Evolutionary conservation across 345 rosid genomes (phyloP).

Genomic region (Triadica sebifera): DNA sequence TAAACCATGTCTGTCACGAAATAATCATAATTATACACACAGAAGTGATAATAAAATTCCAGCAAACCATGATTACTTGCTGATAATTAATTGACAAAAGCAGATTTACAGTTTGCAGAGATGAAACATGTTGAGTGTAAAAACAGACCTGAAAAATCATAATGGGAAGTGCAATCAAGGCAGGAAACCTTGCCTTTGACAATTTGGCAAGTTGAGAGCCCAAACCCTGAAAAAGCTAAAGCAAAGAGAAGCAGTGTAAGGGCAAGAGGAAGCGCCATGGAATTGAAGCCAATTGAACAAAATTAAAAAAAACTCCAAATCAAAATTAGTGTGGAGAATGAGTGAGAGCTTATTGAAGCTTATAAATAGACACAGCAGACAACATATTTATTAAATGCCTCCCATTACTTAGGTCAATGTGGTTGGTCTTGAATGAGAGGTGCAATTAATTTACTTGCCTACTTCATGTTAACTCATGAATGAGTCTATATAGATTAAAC

Average conservation of each 20-base stretch:
- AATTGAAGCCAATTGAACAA: conserved; percentile 1
- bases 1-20: too few species aligned
- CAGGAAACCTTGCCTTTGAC: conserved; percentile 64
- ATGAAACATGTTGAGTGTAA: background rate
- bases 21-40: too few species aligned
- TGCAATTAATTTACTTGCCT: background rate
- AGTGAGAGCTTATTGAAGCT: background rate
- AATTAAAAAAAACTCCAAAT: background rate
- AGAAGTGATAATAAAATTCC: too few species aligned
- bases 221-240: conserved; percentile 35
- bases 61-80: too few species aligned
- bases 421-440: conserved; percentile 21
- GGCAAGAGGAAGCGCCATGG: conserved; percentile 41
- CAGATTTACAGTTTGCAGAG: too few species aligned
- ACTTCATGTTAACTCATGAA: background rate
- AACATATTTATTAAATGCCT: conserved; percentile 36
- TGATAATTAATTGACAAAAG: too few species aligned
- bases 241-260: conserved; percentile 33
- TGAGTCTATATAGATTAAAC: too few species aligned
- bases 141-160: conserved; percentile 57
- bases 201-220: conserved; percentile 37
- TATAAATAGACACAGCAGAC: conserved; percentile 25
- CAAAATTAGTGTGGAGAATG: conserved; percentile 16
- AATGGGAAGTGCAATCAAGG: conserved; percentile 46
- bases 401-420: conserved; percentile 32